Evolutionary conservation across 805 yeast species (phyloP).

Genomic region (Priceomyces melissophilus): DNA sequence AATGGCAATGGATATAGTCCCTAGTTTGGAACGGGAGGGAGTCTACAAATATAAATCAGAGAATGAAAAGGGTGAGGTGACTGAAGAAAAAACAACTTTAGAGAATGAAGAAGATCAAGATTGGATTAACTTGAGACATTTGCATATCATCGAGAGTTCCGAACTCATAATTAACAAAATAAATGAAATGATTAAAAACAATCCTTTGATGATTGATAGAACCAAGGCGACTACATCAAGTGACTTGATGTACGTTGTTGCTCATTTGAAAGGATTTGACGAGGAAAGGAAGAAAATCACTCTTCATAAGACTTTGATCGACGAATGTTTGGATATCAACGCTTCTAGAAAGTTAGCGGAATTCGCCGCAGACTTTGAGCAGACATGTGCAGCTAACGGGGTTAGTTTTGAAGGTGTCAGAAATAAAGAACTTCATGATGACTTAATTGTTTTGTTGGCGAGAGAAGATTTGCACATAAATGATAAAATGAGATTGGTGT

Average conservation of each 20-base stretch:
- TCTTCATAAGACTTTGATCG: constrained; percentile 58
- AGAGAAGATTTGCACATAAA: constrained; percentile 47
- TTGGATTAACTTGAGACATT: constrained; percentile 69
- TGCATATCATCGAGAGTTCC: constrained; percentile 72
- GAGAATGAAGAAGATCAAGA: constrained; percentile 64
- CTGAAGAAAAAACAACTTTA: constrained; percentile 36
- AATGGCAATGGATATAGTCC: constrained; percentile 75
- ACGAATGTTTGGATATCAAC: constrained; percentile 60
- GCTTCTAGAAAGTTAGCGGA: constrained; percentile 60
- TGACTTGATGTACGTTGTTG: constrained; percentile 73
- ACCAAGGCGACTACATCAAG: constrained; percentile 60
- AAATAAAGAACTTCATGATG: constrained; percentile 57
- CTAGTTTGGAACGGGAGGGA: constrained; percentile 39
- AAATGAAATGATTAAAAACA: constrained; percentile 63
- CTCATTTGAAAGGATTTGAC: constrained; percentile 64
- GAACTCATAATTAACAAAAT: constrained; percentile 57
- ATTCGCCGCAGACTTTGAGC: constrained; percentile 78
- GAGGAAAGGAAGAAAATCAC: constrained; percentile 60
- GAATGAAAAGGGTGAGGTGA: constrained; percentile 44
- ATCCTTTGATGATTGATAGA: constrained; percentile 73
- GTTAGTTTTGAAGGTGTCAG: constrained; percentile 63
- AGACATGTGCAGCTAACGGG: constrained; percentile 73
- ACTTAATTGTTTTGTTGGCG: constrained; percentile 53
- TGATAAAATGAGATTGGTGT: constrained; percentile 72
- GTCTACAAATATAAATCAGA: constrained; percentile 52